Base-by-base conservation (phyloP, 2,329 filamentous ascomycete species). In the Ceratocystis huliohia region DNA sequence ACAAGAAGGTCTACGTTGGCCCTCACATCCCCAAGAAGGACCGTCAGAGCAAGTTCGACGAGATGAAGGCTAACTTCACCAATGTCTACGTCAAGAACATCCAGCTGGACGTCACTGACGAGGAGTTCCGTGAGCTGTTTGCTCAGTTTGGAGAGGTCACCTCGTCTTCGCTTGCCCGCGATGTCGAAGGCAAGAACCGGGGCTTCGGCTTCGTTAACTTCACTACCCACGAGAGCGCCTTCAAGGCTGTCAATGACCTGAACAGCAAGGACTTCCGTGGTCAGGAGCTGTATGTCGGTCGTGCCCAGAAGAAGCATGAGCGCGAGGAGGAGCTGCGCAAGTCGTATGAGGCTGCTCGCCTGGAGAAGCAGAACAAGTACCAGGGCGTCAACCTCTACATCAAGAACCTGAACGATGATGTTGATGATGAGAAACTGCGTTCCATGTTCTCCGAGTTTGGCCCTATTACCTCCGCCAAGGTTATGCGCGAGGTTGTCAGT, bases 11-110 rank as follows among this genome's bases (percentile, higher is more conserved):
- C 70, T 99, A 95, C 73, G 94, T 99, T 72, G 94, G 94, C 70
- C 93, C 96, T 80, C 94, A 99, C 81, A 97, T 99, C 74, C 92
- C 94, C 77, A 97, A 97, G 88, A 97, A 97, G 85, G 94, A 99
- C 76, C 93, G 94, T 74, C 94, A 97, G 85, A 96, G 91, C 90
- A 99, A 99, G 82, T 97, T 97, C 73, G 94, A 99, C 82, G 94
- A 99, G 84, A 99, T 99, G 93, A 99, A 99, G 88, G 94, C 94
- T 78, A 99, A 99, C 84, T 99, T 95, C 84, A 99, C 94, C 82
- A 99, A 99, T 78, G 87, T 99, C 78, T 99, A 99, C 81, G 90
- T 99, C 81, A 99, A 99, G 87, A 99, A 99, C 82, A 88, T 99
- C 72, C 85, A 87, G 73, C 74, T 80, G 45, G 93, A 96, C 62